Evolutionary conservation across 352 stramenopile genomes (phyloP), one percentile per base, ranked within the genome.

Genomic region (Pythium phragmiticola): DNA sequence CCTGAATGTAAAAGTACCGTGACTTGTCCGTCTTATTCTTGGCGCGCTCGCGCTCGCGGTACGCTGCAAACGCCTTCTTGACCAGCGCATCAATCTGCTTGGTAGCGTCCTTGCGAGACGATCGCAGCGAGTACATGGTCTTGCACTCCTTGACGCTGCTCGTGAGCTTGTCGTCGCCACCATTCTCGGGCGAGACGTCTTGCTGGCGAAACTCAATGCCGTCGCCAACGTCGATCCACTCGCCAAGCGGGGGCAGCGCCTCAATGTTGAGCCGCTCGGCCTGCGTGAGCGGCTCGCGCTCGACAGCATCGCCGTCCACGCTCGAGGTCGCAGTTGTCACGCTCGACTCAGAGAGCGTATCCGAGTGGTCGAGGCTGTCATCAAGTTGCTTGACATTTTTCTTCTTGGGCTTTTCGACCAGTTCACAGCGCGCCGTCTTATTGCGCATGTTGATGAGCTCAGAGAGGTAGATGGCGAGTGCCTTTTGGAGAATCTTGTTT

Each of bases 1-100:
- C 60, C 43, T 70, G 63, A 13, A 82, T 54, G 53, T 80, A 82
- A 56, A 82, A 77, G 70, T 82, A 82, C 5, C 74, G 71, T 4
- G 71, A 64, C 30, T 66, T 74, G 61, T 82, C 74, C 13, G 62
- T 65, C 54, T 69, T 72, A 45, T 67, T 45, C 60, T 78, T 74
- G 57, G 60, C 57, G 36, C 62, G 26, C 30, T 73, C 26, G 37
- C 33, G 45, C 6, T 70, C 60, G 13, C 63, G 75, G 60, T 82
- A 82, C 16, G 60, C 45, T 11, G 48, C 42, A 41, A 74, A 82
- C 2, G 74, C 74, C 36, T 69, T 60, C 7, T 74, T 50, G 13
- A 82, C 63, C 19, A 82, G 56, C 26, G 26, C 53, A 39, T 80
- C 65, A 46, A 82, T 82, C 45, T 68, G 64, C 28, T 73, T 48